These are phyloP conservation scores for Leccinum incarnatum DNA, from an alignment of 768 basidiomycete genomes.

Conservation along the genomic window DNA sequence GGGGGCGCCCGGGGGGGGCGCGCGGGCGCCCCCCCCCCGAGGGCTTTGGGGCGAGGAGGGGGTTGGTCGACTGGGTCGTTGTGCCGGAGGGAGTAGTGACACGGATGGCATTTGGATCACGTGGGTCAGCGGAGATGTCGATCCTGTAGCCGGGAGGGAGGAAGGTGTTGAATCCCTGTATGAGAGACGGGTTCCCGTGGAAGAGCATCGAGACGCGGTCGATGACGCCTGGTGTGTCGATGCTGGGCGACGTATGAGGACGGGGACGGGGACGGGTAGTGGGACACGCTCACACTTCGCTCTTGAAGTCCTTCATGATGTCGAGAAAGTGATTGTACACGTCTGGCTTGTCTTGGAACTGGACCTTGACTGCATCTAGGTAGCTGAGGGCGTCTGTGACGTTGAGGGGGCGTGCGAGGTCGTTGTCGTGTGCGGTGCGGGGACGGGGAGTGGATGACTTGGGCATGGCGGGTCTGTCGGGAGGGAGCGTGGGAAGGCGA, in stretches of 20 bases:
- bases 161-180: slow-evolving; percentile 98
- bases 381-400: slow-evolving; percentile 93
- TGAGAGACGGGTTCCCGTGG: slow-evolving; percentile 83
- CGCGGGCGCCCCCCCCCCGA: too few relatives aligned
- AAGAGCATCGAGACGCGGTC: slow-evolving; percentile 92
- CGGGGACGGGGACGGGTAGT: neutral
- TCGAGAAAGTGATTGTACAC: slow-evolving; percentile 94
- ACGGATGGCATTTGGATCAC: slow-evolving; percentile 69
- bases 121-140: slow-evolving; percentile 72
- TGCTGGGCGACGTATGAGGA: slow-evolving; percentile 46
- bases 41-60: slow-evolving; percentile 28
- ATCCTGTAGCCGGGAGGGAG: slow-evolving; percentile 93
- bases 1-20: too few relatives aligned
- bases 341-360: slow-evolving; percentile 86
- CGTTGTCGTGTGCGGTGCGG: slow-evolving; percentile 25
- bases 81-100: slow-evolving; percentile 80
- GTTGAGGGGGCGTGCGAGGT: slow-evolving; percentile 63
- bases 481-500: slow-evolving; percentile 16
- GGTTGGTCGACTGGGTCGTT: slow-evolving; percentile 60
- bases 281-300: slow-evolving; percentile 66
- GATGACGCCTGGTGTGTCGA: slow-evolving; percentile 97
- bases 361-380: slow-evolving; percentile 90
- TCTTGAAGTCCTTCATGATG: slow-evolving; percentile 99
- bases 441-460: slow-evolving; percentile 38
- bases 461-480: neutral